Evolutionary conservation across 257 asterid species (phyloP).

Genomic region (Ocimum tenuiflorum): DNA sequence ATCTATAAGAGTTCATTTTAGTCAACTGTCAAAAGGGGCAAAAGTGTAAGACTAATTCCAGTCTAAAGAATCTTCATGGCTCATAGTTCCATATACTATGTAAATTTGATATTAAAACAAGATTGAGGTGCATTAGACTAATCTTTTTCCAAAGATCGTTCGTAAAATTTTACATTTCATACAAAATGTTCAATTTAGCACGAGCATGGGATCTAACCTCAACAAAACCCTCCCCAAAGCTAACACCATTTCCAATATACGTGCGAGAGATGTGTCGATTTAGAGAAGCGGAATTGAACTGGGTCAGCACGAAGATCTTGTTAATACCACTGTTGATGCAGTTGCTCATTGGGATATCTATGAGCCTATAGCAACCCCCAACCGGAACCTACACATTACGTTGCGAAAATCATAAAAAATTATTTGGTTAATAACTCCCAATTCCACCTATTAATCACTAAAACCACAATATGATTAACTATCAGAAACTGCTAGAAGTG

Average conservation of each 20-base stretch:
- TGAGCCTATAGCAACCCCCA: constrained; percentile 91
- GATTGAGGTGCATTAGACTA: not conserved
- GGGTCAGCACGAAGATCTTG: constrained; percentile 92
- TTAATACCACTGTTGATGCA: constrained; percentile 90
- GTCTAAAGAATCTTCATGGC: not conserved
- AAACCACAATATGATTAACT: not conserved
- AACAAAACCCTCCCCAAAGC: constrained; percentile 85
- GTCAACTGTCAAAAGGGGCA: not conserved
- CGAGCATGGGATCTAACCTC: constrained; percentile 43
- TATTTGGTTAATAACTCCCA: not conserved
- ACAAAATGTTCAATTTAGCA: not conserved
- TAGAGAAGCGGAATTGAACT: constrained; percentile 87
- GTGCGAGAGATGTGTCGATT: constrained; percentile 92
- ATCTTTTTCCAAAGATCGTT: not conserved
- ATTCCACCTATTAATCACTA: not conserved
- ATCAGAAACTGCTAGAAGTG: not conserved
- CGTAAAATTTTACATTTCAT: too few species aligned
- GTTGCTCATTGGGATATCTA: constrained; percentile 96
- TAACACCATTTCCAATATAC: constrained; percentile 79
- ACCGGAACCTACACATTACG: constrained; percentile 61
- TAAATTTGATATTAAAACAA: not conserved
- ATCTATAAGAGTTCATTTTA: constrained; percentile 35
- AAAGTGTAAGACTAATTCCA: not conserved
- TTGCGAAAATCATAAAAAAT: not conserved
- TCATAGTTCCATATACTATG: not conserved